These are phyloP conservation scores for Lactarius evosmus DNA, from an alignment of 768 basidiomycete species.

Conservation along the genomic window DNA sequence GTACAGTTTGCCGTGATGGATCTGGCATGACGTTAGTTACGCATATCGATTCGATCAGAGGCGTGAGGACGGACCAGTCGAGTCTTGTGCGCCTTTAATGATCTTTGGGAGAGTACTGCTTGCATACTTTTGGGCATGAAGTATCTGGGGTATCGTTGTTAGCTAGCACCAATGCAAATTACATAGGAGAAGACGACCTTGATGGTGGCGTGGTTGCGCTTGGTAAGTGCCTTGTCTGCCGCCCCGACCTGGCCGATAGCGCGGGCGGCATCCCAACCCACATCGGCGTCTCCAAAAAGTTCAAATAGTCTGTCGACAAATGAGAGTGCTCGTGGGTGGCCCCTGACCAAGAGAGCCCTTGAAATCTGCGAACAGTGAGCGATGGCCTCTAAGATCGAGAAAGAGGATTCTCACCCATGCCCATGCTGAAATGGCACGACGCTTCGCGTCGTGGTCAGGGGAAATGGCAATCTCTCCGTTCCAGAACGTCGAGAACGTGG, in stretches of 20 bases:
- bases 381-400: neutral
- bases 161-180: neutral
- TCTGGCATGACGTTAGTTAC: slow-evolving; percentile 37
- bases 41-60: neutral
- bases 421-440: slow-evolving; percentile 60
- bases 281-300: slow-evolving; percentile 59
- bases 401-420: slow-evolving; percentile 52
- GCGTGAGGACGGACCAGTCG: slow-evolving; percentile 45
- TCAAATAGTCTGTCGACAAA: slow-evolving; percentile 66
- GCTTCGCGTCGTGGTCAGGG: slow-evolving; percentile 35
- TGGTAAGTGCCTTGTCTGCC: slow-evolving; percentile 63
- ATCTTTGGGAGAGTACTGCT: slow-evolving; percentile 68
- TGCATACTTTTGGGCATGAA: slow-evolving; percentile 75
- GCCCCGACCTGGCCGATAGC: slow-evolving; percentile 66
- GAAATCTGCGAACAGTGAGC: slow-evolving; percentile 49
- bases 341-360: slow-evolving; percentile 75
- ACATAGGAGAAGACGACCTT: slow-evolving; percentile 46
- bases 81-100: slow-evolving; percentile 59
- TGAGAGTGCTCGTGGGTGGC: slow-evolving; percentile 53
- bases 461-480: slow-evolving; percentile 41
- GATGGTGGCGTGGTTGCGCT: slow-evolving; percentile 71
- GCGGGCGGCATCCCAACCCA: slow-evolving; percentile 74
- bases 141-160: slow-evolving; percentile 45
- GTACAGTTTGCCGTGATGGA: slow-evolving; percentile 54
- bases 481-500: slow-evolving; percentile 50